Base-by-base conservation (phyloP, 2,329 filamentous ascomycete species). In the Epichloe elymi region DNA sequence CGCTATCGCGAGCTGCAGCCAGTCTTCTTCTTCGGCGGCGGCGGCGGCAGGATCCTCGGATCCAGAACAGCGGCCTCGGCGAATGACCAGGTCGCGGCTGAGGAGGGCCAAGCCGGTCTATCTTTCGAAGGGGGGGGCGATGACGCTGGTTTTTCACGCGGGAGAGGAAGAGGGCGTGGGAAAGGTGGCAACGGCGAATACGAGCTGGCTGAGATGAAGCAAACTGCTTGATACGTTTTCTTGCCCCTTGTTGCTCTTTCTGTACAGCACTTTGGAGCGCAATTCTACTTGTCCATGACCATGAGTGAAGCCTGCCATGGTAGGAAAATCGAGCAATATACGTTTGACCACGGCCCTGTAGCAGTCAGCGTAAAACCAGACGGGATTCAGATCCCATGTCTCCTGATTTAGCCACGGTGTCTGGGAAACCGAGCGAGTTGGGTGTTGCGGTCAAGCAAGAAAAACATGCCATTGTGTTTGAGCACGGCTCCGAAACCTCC, bases 1-100 rank as follows among this genome's bases (percentile, higher is more conserved):
- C 88, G 84, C 62, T 94, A 89, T 74, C 78, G 91, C 54, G 93
- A 98, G 68, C 71, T 98, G 51, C 78, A 82, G 61, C 91, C 93
- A 11, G 94, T 97, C 59, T 84, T 80, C 53, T 96, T 97, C 23
- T 6, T 1, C 63, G 88, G 88, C 19, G 84, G 88, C 19, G 84
- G 88, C 19, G 83, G 84, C 2, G 72, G 66, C 8, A 63, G 66
- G 7, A 67, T 66, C 38, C 63, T 68, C 43, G 62, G 58, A 51
- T 53, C 58, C 36, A 43, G 47, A 26, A 23, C 53, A 48, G 38
- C 40, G 3, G 41, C 40, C 41, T 42, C 55, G 49, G 58, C 55
- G 48, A 64, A 42, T 19, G 59, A 52, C n/a, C 54, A 53, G 46
- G 56, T 55, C 5, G 56, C 52, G 14, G 56, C 53, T 40, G 59